phyloP scores from a whole-genome alignment of 2,329 filamentous ascomycete species.

The Colletotrichum theobromicola region DNA sequence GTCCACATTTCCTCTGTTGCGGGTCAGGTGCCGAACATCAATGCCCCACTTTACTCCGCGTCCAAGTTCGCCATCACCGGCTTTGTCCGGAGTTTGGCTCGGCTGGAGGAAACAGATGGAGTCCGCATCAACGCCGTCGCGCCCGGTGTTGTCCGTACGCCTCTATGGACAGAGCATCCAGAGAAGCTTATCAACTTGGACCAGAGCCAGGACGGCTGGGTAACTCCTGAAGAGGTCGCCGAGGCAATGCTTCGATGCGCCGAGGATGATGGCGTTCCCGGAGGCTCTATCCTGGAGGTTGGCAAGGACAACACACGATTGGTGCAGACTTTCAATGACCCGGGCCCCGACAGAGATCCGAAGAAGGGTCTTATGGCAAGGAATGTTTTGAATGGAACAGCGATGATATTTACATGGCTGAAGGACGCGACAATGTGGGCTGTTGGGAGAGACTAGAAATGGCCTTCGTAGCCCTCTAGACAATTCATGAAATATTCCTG shows the following conservation, averaged over 20 bases:
- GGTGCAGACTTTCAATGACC: conserved; percentile 41
- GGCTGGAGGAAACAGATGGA: conserved; percentile 34
- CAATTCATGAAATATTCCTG: background rate
- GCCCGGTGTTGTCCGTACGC: conserved; percentile 48
- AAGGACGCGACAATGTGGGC: conserved; percentile 29
- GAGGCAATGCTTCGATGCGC: conserved; percentile 46
- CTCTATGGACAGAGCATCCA: conserved; percentile 48
- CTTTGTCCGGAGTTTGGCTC: conserved; percentile 44
- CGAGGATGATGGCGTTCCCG: conserved; percentile 35
- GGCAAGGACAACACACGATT: conserved; percentile 33
- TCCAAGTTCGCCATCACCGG: conserved; percentile 43
- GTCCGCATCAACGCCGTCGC: conserved; percentile 48
- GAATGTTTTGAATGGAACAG: conserved; percentile 29
- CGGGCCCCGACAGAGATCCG: conserved; percentile 37
- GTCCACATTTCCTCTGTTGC: conserved; percentile 43
- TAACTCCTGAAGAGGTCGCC: conserved; percentile 47
- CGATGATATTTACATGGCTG: conserved; percentile 31
- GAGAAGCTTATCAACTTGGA: conserved; percentile 46
- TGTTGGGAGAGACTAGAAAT: background rate
- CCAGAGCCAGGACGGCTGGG: conserved; percentile 39
- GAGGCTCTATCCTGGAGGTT: conserved; percentile 49
- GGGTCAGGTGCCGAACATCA: conserved; percentile 36
- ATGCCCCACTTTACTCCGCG: conserved; percentile 42
- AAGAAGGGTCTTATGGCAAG: conserved; percentile 32
- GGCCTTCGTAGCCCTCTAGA: background rate